Conservation (phyloP, 805 yeast species). For the Lipomyces chichibuensis region DNA sequence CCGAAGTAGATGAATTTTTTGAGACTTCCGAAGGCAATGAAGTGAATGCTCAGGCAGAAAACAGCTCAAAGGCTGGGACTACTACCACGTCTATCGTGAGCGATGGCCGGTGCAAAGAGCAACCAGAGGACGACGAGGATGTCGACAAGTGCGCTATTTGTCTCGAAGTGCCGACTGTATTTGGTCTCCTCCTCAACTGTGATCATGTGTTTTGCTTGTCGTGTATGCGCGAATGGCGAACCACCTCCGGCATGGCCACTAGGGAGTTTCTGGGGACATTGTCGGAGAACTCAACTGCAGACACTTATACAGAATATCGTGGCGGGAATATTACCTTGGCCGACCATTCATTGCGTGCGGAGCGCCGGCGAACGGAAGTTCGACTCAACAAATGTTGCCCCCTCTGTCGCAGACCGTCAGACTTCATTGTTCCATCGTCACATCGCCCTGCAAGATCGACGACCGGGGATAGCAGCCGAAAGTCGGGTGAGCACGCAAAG, state of each 20-base stretch:
- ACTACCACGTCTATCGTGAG: neutral
- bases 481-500: neutral
- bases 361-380: neutral
- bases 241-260: slow-evolving; percentile 8
- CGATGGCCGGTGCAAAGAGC: neutral
- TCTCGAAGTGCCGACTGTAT: slow-evolving; percentile 21
- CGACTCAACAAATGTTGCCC: slow-evolving; percentile 26
- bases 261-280: neutral
- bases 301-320: neutral
- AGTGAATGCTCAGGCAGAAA: neutral
- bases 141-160: slow-evolving; percentile 23
- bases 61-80: neutral
- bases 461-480: neutral
- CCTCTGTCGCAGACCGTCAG: slow-evolving; percentile 27
- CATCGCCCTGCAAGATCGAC: slow-evolving; percentile 9
- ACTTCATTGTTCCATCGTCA: slow-evolving; percentile 28
- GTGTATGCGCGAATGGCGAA: slow-evolving; percentile 28
- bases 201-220: slow-evolving; percentile 25
- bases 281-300: neutral
- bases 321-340: neutral
- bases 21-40: neutral
- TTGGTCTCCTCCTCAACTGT: slow-evolving; percentile 23
- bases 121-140: slow-evolving; percentile 1
- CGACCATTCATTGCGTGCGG: neutral
- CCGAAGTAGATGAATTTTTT: neutral